Percentiles rank a stretch among this genome's conserved stretches.
These are phyloP conservation scores for Xanthoconium purpureum DNA, from an alignment of 768 basidiomycete genomes.

Conservation along the genomic window DNA sequence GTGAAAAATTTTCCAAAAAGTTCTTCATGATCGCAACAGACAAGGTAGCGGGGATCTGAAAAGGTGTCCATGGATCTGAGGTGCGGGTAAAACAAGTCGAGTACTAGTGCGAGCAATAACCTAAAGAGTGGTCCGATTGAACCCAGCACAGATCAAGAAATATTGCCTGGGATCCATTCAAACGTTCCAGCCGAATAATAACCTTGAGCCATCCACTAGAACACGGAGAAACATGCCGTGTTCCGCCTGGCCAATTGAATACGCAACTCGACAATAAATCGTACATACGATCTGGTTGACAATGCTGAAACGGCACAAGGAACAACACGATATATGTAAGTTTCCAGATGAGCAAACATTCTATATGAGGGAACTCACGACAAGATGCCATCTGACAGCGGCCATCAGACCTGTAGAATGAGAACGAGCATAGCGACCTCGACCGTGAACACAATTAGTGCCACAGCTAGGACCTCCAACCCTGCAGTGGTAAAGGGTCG, in stretches of 20 bases:
- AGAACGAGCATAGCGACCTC: slow-evolving; percentile 67
- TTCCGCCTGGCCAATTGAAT: slow-evolving; percentile 11
- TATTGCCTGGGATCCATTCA: background rate
- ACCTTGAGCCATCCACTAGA: background rate
- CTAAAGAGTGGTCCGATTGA: background rate
- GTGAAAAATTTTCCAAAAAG: background rate
- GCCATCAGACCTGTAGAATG: slow-evolving; percentile 39
- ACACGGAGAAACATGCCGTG: background rate
- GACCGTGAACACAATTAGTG: slow-evolving; percentile 55
- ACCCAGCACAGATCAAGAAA: background rate
- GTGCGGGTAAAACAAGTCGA: slow-evolving; percentile 2
- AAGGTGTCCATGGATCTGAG: slow-evolving; percentile 9
- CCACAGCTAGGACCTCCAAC: slow-evolving; percentile 59
- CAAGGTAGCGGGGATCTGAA: slow-evolving; percentile 23
- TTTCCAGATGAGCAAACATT: background rate
- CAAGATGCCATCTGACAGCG: slow-evolving; percentile 13
- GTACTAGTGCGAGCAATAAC: background rate
- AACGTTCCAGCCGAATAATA: slow-evolving; percentile 1
- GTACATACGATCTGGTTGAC: slow-evolving; percentile 6
- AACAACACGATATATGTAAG: background rate
- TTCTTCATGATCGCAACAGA: slow-evolving; percentile 10
- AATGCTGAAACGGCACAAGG: background rate
- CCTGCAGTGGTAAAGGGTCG: slow-evolving; percentile 80
- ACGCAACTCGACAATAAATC: slow-evolving; percentile 12
- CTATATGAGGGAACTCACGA: slow-evolving; percentile 6